A percentile compares a stretch with the other conserved stretches of the same genome.
Evolutionary conservation across 2,329 filamentous ascomycete genomes (phyloP).

Genomic region (Cladosporium sp.): DNA sequence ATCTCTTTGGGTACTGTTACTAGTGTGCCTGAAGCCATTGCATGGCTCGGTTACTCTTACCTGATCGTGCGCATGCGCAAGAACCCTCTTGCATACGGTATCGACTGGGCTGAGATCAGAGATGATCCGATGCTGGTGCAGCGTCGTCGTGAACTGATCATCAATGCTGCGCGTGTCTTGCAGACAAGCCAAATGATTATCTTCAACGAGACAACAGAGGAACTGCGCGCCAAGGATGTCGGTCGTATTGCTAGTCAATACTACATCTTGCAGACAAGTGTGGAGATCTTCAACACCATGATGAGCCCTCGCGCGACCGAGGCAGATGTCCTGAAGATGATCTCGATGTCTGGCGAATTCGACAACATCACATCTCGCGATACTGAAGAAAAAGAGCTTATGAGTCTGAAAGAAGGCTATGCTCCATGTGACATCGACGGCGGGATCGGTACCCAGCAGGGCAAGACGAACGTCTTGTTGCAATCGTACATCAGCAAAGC

Average conservation of each 20-base stretch:
- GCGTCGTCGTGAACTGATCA: constrained; percentile 78
- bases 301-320: constrained; percentile 86
- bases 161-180: constrained; percentile 81
- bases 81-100: constrained; percentile 88
- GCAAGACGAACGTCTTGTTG: constrained; percentile 92
- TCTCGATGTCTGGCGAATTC: constrained; percentile 96
- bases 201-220: constrained; percentile 92
- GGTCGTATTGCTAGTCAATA: constrained; percentile 96
- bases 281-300: constrained; percentile 94
- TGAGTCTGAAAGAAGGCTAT: constrained; percentile 66
- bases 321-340: constrained; percentile 92
- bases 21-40: constrained; percentile 86
- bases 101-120: constrained; percentile 86
- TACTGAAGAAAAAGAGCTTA: constrained; percentile 84
- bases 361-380: constrained; percentile 95
- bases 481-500: constrained; percentile 91
- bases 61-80: constrained; percentile 95
- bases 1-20: constrained; percentile 93
- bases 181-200: constrained; percentile 99
- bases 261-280: constrained; percentile 89
- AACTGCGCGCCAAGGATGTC: constrained; percentile 90
- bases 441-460: constrained; percentile 66
- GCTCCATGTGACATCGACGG: constrained; percentile 78
- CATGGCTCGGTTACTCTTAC: constrained; percentile 98
- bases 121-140: constrained; percentile 88